Evolutionary conservation across 495 filamentous ascomycete genomes (phyloP).

Genomic region (Podospora anserina): DNA sequence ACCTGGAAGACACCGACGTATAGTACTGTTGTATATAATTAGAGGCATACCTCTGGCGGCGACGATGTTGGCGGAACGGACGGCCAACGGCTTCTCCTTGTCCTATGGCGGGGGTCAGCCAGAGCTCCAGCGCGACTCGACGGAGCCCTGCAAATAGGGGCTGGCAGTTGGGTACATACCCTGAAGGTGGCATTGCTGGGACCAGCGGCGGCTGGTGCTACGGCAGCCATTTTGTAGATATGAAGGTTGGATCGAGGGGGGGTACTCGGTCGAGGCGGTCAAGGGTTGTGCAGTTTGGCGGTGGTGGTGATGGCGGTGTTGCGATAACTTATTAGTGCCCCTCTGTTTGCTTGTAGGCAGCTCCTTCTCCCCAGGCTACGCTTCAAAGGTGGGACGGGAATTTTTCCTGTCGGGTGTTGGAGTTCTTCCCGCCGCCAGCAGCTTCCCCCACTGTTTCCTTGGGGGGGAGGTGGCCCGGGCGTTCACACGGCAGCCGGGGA

Average conservation of each 20-base stretch:
- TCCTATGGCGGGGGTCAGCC: conserved; percentile 61
- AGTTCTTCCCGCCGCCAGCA: conserved; percentile 27
- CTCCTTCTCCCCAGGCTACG: conserved; percentile 23
- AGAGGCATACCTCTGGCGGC: conserved; percentile 77
- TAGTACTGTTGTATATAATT: conserved; percentile 17
- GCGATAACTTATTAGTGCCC: conserved; percentile 13
- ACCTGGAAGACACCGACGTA: background rate
- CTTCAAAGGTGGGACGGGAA: conserved; percentile 28
- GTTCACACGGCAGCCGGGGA: conserved; percentile 4
- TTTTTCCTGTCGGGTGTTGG: conserved; percentile 34
- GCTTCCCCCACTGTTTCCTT: conserved; percentile 4
- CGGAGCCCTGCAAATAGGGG: conserved; percentile 9
- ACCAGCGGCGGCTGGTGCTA: conserved; percentile 50
- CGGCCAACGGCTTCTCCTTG: conserved; percentile 98
- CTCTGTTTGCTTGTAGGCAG: conserved; percentile 28
- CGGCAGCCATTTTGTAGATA: conserved; percentile 57
- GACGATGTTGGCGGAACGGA: conserved; percentile 88
- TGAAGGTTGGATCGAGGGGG: conserved; percentile 5
- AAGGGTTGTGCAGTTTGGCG: conserved; percentile 6
- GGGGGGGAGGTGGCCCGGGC: conserved; percentile 12
- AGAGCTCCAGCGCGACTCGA: conserved; percentile 7
- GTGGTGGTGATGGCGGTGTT: conserved; percentile 4
- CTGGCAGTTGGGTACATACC: conserved; percentile 44
- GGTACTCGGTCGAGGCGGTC: conserved; percentile 15
- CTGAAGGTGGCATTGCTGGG: conserved; percentile 75